Evolutionary conservation across 768 basidiomycete species (phyloP).

Genomic region (Tephrocybe sp.): DNA sequence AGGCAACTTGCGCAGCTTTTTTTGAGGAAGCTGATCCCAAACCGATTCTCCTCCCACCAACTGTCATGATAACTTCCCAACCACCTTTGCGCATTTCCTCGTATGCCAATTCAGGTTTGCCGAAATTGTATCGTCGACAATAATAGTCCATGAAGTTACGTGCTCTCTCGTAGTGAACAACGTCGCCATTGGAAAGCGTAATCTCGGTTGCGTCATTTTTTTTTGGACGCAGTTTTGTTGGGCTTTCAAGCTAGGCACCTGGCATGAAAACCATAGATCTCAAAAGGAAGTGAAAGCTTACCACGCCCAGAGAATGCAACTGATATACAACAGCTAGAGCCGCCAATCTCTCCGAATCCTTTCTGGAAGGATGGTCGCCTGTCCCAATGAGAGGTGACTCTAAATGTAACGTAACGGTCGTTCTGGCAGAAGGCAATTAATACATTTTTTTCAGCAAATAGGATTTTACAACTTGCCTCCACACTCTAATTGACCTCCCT

Average conservation of each 20-base stretch:
- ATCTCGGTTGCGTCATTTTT: slow-evolving; percentile 22
- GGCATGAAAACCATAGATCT: neutral
- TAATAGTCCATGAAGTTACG: slow-evolving; percentile 96
- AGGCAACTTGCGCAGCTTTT: slow-evolving; percentile 67
- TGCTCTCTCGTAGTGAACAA: slow-evolving; percentile 69
- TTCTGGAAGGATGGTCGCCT: slow-evolving; percentile 60
- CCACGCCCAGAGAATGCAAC: slow-evolving; percentile 59
- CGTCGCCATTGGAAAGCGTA: slow-evolving; percentile 60
- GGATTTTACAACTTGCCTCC: slow-evolving; percentile 41
- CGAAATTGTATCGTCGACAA: slow-evolving; percentile 75
- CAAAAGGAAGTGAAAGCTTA: slow-evolving; percentile 36
- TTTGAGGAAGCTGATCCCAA: slow-evolving; percentile 70
- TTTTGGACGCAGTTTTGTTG: slow-evolving; percentile 27
- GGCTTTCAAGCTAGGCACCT: slow-evolving; percentile 38
- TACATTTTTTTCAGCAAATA: neutral
- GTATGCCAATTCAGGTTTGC: slow-evolving; percentile 69
- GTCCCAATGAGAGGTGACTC: slow-evolving; percentile 51
- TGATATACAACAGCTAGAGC: slow-evolving; percentile 75
- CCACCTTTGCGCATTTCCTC: slow-evolving; percentile 30
- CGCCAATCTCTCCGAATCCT: slow-evolving; percentile 74
- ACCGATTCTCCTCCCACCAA: slow-evolving; percentile 80
- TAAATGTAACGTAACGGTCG: slow-evolving; percentile 38
- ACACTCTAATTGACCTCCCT: slow-evolving; percentile 26
- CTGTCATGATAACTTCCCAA: slow-evolving; percentile 79
- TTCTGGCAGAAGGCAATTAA: slow-evolving; percentile 24